Evolutionary conservation across 163 green algal species (phyloP), one percentile per base, ranked within the genome.

Genomic region (Prototheca cutis): DNA sequence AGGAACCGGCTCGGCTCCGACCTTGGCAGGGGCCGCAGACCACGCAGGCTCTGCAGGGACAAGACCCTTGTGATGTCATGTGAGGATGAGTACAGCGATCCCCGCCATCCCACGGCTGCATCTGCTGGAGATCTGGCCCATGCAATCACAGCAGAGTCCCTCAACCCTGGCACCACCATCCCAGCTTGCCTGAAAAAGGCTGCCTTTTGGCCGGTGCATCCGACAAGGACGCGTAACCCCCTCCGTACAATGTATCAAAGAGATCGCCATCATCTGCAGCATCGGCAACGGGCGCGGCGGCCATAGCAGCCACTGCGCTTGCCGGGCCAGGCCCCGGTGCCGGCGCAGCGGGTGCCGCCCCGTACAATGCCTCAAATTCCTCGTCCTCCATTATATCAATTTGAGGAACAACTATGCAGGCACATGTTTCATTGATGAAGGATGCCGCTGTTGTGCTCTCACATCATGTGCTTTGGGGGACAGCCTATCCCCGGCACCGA

Each of bases 291-390:
- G 34, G 34, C 53, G 32, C 53, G 48, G 19, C 8, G 18, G 13
- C 6, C 53, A 8, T 13, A 25, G 53, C 7, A 10, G 32, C 8
- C 23, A 45, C 8, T 8, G 36, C 36, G 13, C 10, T 8, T 8
- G 36, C 4, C n/a, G 34, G 6, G 24, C 34, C n/a, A 13, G 33
- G 33, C 33, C 33, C 4, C 27, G 39, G 24, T 29, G 13, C 55
- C 10, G 39, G 7, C 28, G 55, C 55, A 53, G 19, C n/a, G 13
- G 39, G 21, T 15, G 4, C 42, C 24, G 42, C 4, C 4, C 29
- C 42, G 30, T 55, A 47, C 30, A 53, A 30, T 4, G 57, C 27
- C 59, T 25, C 8, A 62, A 71, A 76, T 28, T 72, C n/a, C 25
- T 61, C 58, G 24, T 71, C 62, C 24, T 55, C 58, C 5, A 65